Base-by-base conservation (phyloP, 371 early-diverging fungal species). In the Zychaea mexicana region DNA sequence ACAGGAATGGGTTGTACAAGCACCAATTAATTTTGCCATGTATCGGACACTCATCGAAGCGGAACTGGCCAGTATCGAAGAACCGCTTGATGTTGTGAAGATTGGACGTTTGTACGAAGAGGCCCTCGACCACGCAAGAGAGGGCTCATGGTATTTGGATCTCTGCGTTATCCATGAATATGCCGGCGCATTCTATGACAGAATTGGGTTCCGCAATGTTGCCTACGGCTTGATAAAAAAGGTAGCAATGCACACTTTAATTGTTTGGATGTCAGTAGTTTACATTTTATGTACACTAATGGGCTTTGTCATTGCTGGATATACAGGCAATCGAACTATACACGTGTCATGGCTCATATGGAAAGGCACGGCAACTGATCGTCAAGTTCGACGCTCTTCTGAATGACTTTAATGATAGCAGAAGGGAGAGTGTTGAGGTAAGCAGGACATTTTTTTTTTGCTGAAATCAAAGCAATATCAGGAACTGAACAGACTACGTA, bases 31-130 rank as follows among this genome's bases (percentile, higher is more conserved):
- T 47, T 72, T 58, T 24, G 31, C 9, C 1, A 66, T 73, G 72
- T 77, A 70, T 67, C 72, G 75, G 56, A 76, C 70, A 0, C 60
- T 78, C 0, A 65, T 80, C 1, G 72, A 80, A 39, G 81, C 81
- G 0, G 81, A 80, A 28, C 55, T 67, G 13, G 38, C 66, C 0
- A 61, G 74, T 5, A 31, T 70, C 6, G 27, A 61, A 8, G 53
- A 60, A 9, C 38, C 45, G 3, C 19, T 62, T 9, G 70, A 76
- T 55, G 39, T 71, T 13, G 36, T 46, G 12, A 72, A 63, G 39
- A 42, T 70, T 0, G 54, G 69, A 4, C 57, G 24, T 2, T 52
- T 80, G 1, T 80, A 77, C 24, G 81, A 80, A 57, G 56, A 64
- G 0, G 81, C 81, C 1, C 77, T 77, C 27, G 64, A 77, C 36